These are phyloP conservation scores for Tetragonia tetragonoides DNA, from an alignment of 148 eudicot genomes.

Conservation along the genomic window DNA sequence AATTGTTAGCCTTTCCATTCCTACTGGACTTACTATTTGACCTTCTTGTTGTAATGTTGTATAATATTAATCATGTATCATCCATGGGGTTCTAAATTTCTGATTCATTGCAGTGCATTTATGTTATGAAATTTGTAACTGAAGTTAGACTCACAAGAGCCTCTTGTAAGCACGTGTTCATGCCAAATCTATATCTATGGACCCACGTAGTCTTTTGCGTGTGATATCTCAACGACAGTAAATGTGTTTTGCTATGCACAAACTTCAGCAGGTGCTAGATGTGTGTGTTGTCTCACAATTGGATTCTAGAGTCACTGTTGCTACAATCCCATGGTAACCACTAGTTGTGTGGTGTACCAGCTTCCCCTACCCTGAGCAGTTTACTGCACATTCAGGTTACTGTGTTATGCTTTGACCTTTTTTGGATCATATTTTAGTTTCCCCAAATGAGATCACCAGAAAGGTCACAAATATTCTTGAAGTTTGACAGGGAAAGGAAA, in stretches of 20 bases:
- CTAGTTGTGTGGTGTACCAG: not conserved
- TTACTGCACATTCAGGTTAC: not conserved
- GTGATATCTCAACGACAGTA: not conserved
- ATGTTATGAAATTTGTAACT: no score
- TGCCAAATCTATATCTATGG: no score
- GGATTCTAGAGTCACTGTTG: not conserved
- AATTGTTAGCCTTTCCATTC: no score
- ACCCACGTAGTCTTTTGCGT: no score
- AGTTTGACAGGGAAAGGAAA: not conserved
- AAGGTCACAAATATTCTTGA: not conserved
- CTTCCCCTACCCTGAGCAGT: not conserved
- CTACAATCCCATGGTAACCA: not conserved
- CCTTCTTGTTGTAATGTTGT: no score
- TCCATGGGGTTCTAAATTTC: no score
- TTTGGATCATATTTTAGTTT: not conserved
- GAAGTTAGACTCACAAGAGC: no score
- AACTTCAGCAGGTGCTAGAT: not conserved
- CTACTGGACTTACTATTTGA: no score
- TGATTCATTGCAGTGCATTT: no score
- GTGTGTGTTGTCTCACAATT: not conserved
- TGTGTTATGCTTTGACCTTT: not conserved
- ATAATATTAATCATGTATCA: no score
- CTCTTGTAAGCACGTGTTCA: no score
- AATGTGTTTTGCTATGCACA: not conserved
- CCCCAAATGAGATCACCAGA: not conserved